Evolutionary conservation across 805 yeast genomes (phyloP).

Genomic region (Metschnikowia orientalis): DNA sequence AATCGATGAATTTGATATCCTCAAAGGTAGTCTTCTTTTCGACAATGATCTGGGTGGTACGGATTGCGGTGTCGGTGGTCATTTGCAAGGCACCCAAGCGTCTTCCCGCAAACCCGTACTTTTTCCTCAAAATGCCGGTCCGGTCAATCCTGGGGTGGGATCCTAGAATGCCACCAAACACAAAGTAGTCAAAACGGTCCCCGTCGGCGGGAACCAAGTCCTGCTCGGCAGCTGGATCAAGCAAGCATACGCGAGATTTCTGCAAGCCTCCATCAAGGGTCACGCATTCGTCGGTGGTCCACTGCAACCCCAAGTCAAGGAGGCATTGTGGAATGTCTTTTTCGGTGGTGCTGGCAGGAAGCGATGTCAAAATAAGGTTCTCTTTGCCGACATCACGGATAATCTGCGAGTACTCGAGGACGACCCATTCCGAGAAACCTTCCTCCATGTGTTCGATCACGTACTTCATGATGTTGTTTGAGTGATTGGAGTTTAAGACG

Average conservation of each 20-base stretch:
- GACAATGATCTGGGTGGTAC: slow-evolving; percentile 83
- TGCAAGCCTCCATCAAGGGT: slow-evolving; percentile 45
- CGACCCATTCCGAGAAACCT: slow-evolving; percentile 96
- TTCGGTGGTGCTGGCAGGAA: slow-evolving; percentile 59
- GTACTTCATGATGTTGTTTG: slow-evolving; percentile 59
- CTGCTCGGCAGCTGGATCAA: slow-evolving; percentile 80
- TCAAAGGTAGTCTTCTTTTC: slow-evolving; percentile 55
- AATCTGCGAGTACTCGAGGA: slow-evolving; percentile 78
- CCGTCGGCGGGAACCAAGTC: slow-evolving; percentile 73
- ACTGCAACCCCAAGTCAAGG: slow-evolving; percentile 60
- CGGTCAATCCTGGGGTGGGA: slow-evolving; percentile 92
- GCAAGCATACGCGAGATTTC: slow-evolving; percentile 61
- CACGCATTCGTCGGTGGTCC: slow-evolving; percentile 74
- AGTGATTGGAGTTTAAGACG: neutral
- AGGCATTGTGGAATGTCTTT: slow-evolving; percentile 61
- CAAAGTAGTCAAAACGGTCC: slow-evolving; percentile 71
- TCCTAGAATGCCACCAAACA: slow-evolving; percentile 95
- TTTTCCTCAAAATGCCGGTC: slow-evolving; percentile 78
- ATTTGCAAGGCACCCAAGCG: slow-evolving; percentile 85
- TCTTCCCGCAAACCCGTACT: slow-evolving; percentile 83
- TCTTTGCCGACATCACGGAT: slow-evolving; percentile 76
- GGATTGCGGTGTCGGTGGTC: slow-evolving; percentile 97
- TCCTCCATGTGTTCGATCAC: slow-evolving; percentile 96
- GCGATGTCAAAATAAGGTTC: slow-evolving; percentile 71
- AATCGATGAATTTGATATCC: slow-evolving; percentile 79